A percentile compares a stretch with the other conserved stretches of the same genome.
phyloP scores from a whole-genome alignment of 2,329 filamentous ascomycete genomes.

The Pyrenochaeta sp. region DNA sequence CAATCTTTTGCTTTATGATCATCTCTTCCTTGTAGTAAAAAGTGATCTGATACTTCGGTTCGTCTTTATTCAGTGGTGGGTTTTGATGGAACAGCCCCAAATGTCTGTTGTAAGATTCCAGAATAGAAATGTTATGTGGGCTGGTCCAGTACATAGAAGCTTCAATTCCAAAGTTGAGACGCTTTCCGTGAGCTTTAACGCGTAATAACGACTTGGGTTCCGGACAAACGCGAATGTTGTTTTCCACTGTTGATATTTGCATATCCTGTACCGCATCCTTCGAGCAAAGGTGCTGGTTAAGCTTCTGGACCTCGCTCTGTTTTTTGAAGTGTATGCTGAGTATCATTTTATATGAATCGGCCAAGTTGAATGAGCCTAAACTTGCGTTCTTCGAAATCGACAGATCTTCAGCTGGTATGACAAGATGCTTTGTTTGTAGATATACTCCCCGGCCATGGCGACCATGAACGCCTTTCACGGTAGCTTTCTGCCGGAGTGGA shows the following conservation, averaged over 20 bases:
- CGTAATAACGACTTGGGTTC: conserved; percentile 15
- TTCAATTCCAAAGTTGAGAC: conserved; percentile 30
- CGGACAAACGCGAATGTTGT: conserved; percentile 35
- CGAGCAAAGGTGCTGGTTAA: conserved; percentile 33
- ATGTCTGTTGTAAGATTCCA: conserved; percentile 34
- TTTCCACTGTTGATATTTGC: conserved; percentile 35
- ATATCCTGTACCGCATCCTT: conserved; percentile 1
- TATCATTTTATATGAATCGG: conserved; percentile 13
- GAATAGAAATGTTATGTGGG: conserved; percentile 13
- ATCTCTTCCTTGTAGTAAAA: conserved; percentile 22
- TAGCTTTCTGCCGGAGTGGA: conserved; percentile 4
- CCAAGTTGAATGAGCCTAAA: not conserved
- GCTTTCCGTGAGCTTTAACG: conserved; percentile 8
- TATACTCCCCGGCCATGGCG: conserved; percentile 1
- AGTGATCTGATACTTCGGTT: conserved; percentile 23
- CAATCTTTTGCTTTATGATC: conserved; percentile 9
- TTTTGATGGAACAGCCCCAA: conserved; percentile 13
- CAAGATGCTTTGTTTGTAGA: conserved; percentile 18
- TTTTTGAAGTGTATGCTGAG: conserved; percentile 29
- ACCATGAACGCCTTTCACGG: conserved; percentile 9
- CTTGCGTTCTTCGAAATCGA: not conserved
- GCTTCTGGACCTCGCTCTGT: conserved; percentile 25
- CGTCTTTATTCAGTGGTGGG: conserved; percentile 9
- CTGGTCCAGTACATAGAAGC: conserved; percentile 31
- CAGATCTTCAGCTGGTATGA: conserved; percentile 26